Evolutionary conservation across 2,329 filamentous ascomycete genomes (phyloP).

Genomic region (Neonectria coccinea): DNA sequence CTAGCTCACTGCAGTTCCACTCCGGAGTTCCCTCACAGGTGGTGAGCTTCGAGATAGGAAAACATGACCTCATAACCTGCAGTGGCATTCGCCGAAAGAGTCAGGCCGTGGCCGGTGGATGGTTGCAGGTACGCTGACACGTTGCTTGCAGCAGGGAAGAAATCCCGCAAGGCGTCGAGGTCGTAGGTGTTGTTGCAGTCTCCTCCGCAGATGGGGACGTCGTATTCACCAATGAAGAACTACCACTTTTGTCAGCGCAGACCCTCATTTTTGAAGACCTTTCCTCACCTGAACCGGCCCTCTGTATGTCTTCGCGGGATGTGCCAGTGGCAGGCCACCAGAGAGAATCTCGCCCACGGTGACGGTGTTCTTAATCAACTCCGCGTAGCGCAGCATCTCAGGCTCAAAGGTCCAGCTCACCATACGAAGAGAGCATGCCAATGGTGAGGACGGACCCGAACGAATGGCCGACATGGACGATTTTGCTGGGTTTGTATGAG

Average conservation of each 20-base stretch:
- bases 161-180: slow-evolving; percentile 21
- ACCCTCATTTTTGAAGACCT: too few relatives aligned
- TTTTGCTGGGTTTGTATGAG: slow-evolving; percentile 44
- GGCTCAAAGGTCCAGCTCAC: slow-evolving; percentile 51
- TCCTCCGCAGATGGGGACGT: slow-evolving; percentile 51
- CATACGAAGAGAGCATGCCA: slow-evolving; percentile 61
- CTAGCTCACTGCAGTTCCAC: neutral
- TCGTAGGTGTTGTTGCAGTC: slow-evolving; percentile 48
- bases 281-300: slow-evolving; percentile 41
- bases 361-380: slow-evolving; percentile 48
- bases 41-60: neutral
- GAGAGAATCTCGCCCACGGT: slow-evolving; percentile 47
- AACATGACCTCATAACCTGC: slow-evolving; percentile 46
- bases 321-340: slow-evolving; percentile 36
- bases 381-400: slow-evolving; percentile 30
- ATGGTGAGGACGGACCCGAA: slow-evolving; percentile 67
- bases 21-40: neutral
- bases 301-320: slow-evolving; percentile 44
- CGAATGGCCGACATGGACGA: slow-evolving; percentile 69
- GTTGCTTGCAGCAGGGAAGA: slow-evolving; percentile 47
- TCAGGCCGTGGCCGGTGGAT: slow-evolving; percentile 51
- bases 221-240: slow-evolving; percentile 47
- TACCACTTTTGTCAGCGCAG: too few relatives aligned
- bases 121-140: slow-evolving; percentile 49
- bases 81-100: slow-evolving; percentile 52